Evolutionary conservation across 805 yeast species (phyloP).

Genomic region (Zygosaccharomyces gambellarensis): DNA sequence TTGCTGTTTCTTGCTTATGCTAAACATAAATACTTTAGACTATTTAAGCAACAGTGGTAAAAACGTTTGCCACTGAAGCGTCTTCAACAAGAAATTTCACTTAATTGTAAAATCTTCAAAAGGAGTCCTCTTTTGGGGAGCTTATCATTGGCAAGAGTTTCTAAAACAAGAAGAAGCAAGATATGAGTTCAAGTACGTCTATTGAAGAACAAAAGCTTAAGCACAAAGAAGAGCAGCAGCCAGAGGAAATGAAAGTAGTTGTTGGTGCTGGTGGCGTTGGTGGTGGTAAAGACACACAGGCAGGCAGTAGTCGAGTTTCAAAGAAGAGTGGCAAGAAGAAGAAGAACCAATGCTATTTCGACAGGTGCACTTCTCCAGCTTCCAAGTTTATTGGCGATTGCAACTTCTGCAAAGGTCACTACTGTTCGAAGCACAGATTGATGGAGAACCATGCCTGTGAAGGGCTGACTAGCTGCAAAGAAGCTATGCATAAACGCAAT

Average conservation of each 20-base stretch:
- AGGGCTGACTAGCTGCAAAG: conserved; percentile 76
- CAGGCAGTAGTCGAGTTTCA: conserved; percentile 18
- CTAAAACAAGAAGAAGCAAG: background rate
- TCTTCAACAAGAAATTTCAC: background rate
- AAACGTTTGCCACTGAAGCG: conserved; percentile 1
- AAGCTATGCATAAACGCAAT: conserved; percentile 75
- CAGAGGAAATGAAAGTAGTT: conserved; percentile 1
- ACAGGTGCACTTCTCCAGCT: conserved; percentile 59
- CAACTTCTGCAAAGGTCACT: conserved; percentile 75
- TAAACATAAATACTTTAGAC: background rate
- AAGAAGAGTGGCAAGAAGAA: conserved; percentile 29
- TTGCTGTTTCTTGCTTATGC: background rate
- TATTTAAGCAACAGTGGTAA: conserved; percentile 1
- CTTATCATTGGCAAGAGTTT: background rate
- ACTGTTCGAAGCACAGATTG: conserved; percentile 80
- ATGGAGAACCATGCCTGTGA: conserved; percentile 79
- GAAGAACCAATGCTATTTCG: conserved; percentile 48
- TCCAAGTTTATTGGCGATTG: conserved; percentile 73
- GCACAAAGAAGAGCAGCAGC: background rate
- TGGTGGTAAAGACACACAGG: conserved; percentile 5
- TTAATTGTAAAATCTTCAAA: background rate
- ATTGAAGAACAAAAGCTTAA: background rate
- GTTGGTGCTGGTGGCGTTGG: conserved; percentile 9
- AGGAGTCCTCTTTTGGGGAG: background rate
- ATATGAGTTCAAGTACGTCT: background rate